phyloP scores from a whole-genome alignment of 805 yeast species.

The Saccharomycopsis fodiens region DNA sequence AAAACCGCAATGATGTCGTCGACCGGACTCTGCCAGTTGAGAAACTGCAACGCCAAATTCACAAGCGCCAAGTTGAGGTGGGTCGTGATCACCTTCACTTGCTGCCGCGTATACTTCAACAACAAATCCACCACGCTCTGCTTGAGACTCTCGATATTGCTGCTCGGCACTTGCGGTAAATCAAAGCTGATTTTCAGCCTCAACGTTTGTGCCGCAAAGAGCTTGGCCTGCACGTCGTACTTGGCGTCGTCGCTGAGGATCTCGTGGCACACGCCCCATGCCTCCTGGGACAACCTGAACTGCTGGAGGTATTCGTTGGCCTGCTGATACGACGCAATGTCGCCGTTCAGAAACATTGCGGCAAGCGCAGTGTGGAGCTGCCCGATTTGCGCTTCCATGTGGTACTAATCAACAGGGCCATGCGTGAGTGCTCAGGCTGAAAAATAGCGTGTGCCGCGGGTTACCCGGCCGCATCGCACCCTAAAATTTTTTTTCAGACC shows the following conservation, averaged over 20 bases:
- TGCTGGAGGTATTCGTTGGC: conserved; percentile 56
- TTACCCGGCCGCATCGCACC: background rate
- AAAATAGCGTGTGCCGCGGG: background rate
- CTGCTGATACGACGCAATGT: conserved; percentile 32
- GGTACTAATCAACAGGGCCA: no score
- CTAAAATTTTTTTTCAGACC: background rate
- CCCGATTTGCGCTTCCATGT: conserved; percentile 19
- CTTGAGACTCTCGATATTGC: conserved; percentile 53
- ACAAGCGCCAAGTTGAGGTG: conserved; percentile 81
- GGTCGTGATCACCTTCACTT: conserved; percentile 56
- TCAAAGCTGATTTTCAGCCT: conserved; percentile 81
- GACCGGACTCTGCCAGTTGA: conserved; percentile 66
- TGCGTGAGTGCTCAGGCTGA: no score
- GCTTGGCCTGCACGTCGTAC: conserved; percentile 46
- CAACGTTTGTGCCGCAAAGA: conserved; percentile 89
- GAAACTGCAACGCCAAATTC: conserved; percentile 69
- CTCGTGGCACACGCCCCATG: conserved; percentile 68
- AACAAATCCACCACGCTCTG: conserved; percentile 56
- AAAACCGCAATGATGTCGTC: conserved; percentile 53
- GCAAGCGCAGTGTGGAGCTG: conserved; percentile 35
- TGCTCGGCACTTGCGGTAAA: conserved; percentile 63
- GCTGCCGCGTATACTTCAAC: conserved; percentile 34
- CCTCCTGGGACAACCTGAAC: conserved; percentile 75
- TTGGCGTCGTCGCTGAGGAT: conserved; percentile 32
- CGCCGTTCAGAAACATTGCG: conserved; percentile 40